These are phyloP conservation scores for Trichophyton verrucosum DNA, from an alignment of 2,329 filamentous ascomycete species.

Conservation along the genomic window DNA sequence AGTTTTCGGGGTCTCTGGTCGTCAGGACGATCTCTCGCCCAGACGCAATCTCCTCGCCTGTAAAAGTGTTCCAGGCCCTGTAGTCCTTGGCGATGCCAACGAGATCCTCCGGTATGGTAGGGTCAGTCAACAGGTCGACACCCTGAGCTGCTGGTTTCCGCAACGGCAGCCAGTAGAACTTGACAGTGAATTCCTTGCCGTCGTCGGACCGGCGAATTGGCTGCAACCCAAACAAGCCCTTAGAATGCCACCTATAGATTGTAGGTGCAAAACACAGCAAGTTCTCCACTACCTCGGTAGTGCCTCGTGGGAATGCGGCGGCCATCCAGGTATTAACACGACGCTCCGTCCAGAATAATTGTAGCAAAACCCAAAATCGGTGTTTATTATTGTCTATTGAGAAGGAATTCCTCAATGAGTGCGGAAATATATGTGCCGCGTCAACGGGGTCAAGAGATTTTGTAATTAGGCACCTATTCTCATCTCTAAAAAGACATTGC, in stretches of 20 bases:
- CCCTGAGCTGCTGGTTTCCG: not conserved
- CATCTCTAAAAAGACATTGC: constrained; percentile 3
- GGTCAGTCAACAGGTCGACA: not conserved
- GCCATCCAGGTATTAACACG: constrained; percentile 6
- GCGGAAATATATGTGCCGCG: constrained; percentile 10
- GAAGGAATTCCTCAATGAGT: constrained; percentile 4
- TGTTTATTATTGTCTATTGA: not conserved
- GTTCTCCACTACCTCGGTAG: constrained; percentile 8
- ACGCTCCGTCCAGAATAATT: constrained; percentile 8
- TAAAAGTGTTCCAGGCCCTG: not conserved
- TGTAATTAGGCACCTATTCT: constrained; percentile 7
- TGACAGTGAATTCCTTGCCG: not conserved
- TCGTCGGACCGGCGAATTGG: not conserved
- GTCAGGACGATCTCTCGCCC: not conserved
- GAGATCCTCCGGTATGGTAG: not conserved
- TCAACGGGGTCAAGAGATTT: constrained; percentile 5
- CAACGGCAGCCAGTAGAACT: constrained; percentile 9
- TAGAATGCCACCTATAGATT: constrained; percentile 4
- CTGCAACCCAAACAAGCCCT: constrained; percentile 7
- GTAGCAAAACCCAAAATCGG: constrained; percentile 7
- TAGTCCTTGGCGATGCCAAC: not conserved
- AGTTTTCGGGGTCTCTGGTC: constrained; percentile 4
- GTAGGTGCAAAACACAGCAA: constrained; percentile 7
- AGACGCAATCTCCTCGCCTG: not conserved
- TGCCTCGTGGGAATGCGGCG: constrained; percentile 1